Base-by-base conservation (phyloP, 768 basidiomycete genomes). In the Podaxis sp. region DNA sequence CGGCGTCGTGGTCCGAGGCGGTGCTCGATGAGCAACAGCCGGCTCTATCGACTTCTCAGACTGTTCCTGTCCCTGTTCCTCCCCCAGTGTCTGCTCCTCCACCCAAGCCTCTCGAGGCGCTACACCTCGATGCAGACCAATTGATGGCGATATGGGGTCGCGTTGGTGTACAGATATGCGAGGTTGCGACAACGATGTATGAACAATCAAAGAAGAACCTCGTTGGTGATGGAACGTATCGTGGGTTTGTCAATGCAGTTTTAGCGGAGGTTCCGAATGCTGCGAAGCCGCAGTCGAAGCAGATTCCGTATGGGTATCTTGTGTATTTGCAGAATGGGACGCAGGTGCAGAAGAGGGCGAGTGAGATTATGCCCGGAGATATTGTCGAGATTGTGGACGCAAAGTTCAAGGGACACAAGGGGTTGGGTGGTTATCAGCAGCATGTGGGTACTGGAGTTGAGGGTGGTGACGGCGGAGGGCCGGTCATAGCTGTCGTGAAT, bases 291-390 rank as follows among this genome's bases (percentile, higher is more conserved):
- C 71, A n/a, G 71, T 68, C 50, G 75, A 77, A 14, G 14, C 53
- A 47, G 13, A 46, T 61, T n/a, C 59, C 59, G 0, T 91, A 85
- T 67, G 95, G 94, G 0, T 85, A 91, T 68, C 73, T 89, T 6
- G 78, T 95, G 32, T 95, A 92, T 67, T 76, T 79, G 62, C 93
- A 95, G 74, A 82, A 77, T 32, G 89, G 81, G 0, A 66, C 68
- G 0, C 73, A 84, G 11, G 90, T 96, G 61, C 84, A 87, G 72
- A 85, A 85, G 63, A 80, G 91, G 52, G 76, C 80, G 35, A 89
- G 87, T 66, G 93, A 95, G 21, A 90, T 93, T 61, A 77, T 89
- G 82, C 90, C 93, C 0, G 95, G 95, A 1, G 95, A 97, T 71
- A 74, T 97, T 9, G 78, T 94, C 50, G 81, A 84, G 62, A 72